Percentiles rank a stretch among this genome's conserved stretches.
These are phyloP conservation scores for Chalciporus pseudorubinellus DNA, from an alignment of 768 basidiomycete genomes.

Conservation along the genomic window DNA sequence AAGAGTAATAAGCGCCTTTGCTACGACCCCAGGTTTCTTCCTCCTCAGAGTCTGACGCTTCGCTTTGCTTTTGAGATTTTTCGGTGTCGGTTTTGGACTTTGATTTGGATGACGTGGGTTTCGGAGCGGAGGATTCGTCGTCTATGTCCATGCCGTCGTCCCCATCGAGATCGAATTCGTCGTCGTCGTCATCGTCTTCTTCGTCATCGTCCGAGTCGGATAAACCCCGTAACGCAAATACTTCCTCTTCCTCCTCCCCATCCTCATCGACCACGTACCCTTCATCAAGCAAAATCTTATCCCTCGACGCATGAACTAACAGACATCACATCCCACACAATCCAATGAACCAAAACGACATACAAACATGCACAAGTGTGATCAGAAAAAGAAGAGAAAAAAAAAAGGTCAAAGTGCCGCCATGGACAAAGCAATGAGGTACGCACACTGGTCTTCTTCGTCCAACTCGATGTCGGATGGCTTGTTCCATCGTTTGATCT, in stretches of 20 bases:
- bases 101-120: constrained; percentile 8
- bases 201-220: constrained; percentile 25
- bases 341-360: background rate
- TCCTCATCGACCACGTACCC: constrained; percentile 48
- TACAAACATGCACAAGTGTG: background rate
- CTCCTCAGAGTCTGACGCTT: constrained; percentile 24
- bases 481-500: constrained; percentile 66
- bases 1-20: constrained; percentile 81
- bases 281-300: constrained; percentile 77
- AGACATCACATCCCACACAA: background rate
- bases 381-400: too few relatives aligned
- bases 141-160: constrained; percentile 29
- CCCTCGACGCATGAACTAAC: constrained; percentile 69
- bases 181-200: constrained; percentile 7
- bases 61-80: constrained; percentile 4
- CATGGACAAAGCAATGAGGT: background rate
- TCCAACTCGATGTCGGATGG: constrained; percentile 68
- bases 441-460: constrained; percentile 77
- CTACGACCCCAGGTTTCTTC: constrained; percentile 78
- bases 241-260: constrained; percentile 70
- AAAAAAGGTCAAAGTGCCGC: too few relatives aligned
- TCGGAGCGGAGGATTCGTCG: constrained; percentile 5
- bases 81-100: constrained; percentile 15
- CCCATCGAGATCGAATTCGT: background rate
- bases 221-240: constrained; percentile 68